phyloP scores from a whole-genome alignment of 176 grass and related monocot genomes.

The Raddia guianensis region DNA sequence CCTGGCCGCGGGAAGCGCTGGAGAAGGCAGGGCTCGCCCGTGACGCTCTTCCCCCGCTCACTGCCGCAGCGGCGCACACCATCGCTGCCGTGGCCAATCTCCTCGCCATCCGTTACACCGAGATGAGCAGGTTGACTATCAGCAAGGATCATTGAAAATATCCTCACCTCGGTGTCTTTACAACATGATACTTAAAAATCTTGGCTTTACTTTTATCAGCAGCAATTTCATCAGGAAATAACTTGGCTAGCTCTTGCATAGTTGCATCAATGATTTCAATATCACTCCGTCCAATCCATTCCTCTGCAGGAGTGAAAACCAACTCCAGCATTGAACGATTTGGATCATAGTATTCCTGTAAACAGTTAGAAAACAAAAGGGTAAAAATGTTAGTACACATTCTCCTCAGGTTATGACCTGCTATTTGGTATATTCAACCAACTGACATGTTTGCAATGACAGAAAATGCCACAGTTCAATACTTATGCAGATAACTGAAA shows the following conservation, averaged over 20 bases:
- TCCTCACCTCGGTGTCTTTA: conserved; percentile 85
- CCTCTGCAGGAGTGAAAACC: conserved; percentile 91
- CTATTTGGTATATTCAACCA: neutral
- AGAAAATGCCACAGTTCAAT: conserved; percentile 9
- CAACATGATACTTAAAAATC: conserved; percentile 86
- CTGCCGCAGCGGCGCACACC: conserved; percentile 56
- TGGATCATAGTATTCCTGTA: conserved; percentile 96
- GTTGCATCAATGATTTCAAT: conserved; percentile 87
- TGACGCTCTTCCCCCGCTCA: conserved; percentile 63
- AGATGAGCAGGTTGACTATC: conserved; percentile 15
- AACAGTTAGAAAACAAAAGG: conserved; percentile 36
- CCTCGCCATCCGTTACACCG: conserved; percentile 85
- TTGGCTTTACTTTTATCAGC: conserved; percentile 92
- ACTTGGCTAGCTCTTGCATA: conserved; percentile 87
- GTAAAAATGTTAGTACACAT: neutral
- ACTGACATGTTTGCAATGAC: conserved; percentile 24
- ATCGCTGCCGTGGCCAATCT: conserved; percentile 83
- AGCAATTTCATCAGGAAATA: conserved; percentile 96
- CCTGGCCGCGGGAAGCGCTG: conserved; percentile 74
- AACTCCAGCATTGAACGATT: conserved; percentile 94
- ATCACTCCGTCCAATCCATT: conserved; percentile 85
- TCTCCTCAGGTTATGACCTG: neutral
- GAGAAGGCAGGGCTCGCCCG: conserved; percentile 68
- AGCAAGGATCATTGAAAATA: conserved; percentile 23
- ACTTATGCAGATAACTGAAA: neutral